Percentiles rank a stretch among this genome's conserved stretches.
Conservation (phyloP, 176 grass and related monocot genomes). For the Avena insularis region DNA sequence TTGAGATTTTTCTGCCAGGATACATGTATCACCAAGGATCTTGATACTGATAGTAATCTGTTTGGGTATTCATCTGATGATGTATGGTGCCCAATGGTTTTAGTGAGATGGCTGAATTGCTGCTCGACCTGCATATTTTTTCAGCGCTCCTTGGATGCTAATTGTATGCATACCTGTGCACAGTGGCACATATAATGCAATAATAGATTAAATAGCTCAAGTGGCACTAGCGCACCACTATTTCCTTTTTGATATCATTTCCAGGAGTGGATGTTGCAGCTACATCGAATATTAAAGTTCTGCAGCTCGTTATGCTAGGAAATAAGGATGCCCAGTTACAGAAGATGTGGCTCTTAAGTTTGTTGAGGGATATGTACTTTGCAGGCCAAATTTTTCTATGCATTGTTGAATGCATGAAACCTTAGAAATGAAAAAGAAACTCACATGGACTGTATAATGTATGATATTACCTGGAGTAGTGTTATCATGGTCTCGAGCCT, state of each 20-base stretch:
- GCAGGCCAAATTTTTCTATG: neutral
- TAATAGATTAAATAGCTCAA: constrained; percentile 11
- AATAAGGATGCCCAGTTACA: neutral
- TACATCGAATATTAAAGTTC: neutral
- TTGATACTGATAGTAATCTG: constrained; percentile 32
- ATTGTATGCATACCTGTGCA: neutral
- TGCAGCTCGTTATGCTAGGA: constrained; percentile 2
- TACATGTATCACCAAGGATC: neutral
- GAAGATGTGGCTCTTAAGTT: constrained; percentile 13
- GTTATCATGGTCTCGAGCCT: neutral
- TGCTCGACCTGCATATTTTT: neutral
- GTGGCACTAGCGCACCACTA: neutral
- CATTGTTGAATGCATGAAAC: neutral
- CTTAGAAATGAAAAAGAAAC: neutral
- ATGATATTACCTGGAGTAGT: neutral
- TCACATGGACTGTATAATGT: neutral
- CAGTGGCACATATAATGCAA: neutral
- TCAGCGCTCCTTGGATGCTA: neutral
- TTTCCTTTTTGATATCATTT: too few relatives aligned
- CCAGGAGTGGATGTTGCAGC: neutral
- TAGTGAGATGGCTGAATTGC: neutral
- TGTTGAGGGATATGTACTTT: neutral
- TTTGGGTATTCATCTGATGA: neutral
- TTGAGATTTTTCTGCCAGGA: neutral
- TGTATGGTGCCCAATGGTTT: constrained; percentile 27